Evolutionary conservation across 306 rosid genomes (phyloP), one percentile per base, ranked within the genome.

Genomic region (Trifolium dubium): DNA sequence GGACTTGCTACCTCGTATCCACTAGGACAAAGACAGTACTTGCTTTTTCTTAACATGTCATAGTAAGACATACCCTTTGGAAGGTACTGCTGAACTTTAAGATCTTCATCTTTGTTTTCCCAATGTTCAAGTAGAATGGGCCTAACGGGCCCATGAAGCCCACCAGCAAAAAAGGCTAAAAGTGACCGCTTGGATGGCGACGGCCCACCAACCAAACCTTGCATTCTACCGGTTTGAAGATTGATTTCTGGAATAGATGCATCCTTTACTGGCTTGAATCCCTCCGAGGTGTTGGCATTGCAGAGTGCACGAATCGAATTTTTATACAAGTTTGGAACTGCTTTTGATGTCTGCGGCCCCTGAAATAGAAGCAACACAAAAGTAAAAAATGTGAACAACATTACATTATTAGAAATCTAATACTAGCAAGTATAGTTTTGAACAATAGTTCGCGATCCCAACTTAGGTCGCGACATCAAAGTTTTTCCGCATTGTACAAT

Each of bases 1-100:
- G 99, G 98, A 64, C 98, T 95, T 1, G 99, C 99, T 2, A 95
- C 99, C 79, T 95, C 99, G 28, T 92, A 90, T 14, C 99, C 99
- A 62, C 99, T 95, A 0, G 99, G 99, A 77, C 99, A 95, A 35
- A 95, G 86, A 31, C 99, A 95, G 46, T 71, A 95, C 86, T 59
- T 95, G 77, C 90, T 92, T 64, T 88, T 86, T 66, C 90, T 85
- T 78, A 92, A 59, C 97, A 92, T 90, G 7, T 82, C 90, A 15
- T 87, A 87, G 86, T 95, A 95, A 5, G 88, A 79, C 30, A 90
- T 83, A 2, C 89, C 93, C 75, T 88, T 90, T 3, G 98, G 97
- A 23, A 95, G 98, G 84, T 92, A 92, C 83, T 78, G 82, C 18
- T 86, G 90, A 11, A 95, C 94, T 65, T 71, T 75, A 3, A 95